These are phyloP conservation scores for Aspergillus diversus DNA, from an alignment of 495 filamentous ascomycete genomes.

Conservation along the genomic window DNA sequence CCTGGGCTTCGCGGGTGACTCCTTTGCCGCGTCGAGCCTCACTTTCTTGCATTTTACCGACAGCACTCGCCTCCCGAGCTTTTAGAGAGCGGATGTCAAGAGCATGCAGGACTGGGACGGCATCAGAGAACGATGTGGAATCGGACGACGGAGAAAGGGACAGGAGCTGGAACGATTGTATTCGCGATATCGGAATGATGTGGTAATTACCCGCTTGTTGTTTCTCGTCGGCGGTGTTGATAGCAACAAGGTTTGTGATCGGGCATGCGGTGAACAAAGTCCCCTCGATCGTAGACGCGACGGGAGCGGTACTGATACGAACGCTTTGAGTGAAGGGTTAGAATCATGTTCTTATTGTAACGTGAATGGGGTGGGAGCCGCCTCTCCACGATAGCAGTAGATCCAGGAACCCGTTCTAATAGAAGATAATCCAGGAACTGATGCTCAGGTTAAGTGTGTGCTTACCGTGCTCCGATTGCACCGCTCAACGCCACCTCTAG, in stretches of 20 bases:
- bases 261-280: conserved; percentile 69
- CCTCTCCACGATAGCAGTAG: background rate
- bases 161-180: conserved; percentile 61
- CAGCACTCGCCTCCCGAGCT: conserved; percentile 55
- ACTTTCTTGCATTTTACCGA: conserved; percentile 56
- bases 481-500: conserved; percentile 52
- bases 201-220: conserved; percentile 62
- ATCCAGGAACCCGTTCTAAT: background rate
- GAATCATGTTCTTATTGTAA: background rate
- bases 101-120: conserved; percentile 42
- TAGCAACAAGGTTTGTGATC: conserved; percentile 65
- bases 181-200: conserved; percentile 64
- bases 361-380: background rate
- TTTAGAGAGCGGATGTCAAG: conserved; percentile 58
- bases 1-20: conserved; percentile 68
- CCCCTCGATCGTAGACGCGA: conserved; percentile 60
- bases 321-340: conserved; percentile 47
- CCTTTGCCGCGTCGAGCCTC: conserved; percentile 62
- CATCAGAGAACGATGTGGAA: conserved; percentile 47
- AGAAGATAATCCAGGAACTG: background rate
- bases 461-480: conserved; percentile 58
- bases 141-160: conserved; percentile 42
- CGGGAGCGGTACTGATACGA: conserved; percentile 60
- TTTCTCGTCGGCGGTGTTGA: conserved; percentile 55
- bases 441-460: background rate